Base-by-base conservation (phyloP, 2,329 filamentous ascomycete species). In the Cryphonectria parasitica region DNA sequence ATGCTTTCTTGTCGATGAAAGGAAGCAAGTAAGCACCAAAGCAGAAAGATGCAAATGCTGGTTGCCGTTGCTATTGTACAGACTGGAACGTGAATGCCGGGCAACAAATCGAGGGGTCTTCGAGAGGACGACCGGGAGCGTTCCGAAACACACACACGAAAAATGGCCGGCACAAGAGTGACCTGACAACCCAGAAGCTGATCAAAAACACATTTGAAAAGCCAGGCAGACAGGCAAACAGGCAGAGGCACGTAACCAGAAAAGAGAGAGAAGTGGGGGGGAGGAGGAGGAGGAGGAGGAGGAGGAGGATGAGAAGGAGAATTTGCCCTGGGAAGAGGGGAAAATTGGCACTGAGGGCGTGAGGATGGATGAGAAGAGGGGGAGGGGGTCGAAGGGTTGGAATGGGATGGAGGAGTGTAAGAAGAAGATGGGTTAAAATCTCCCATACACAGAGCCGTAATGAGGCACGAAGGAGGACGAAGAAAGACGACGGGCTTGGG, bases 1-100 rank as follows among this genome's bases (percentile, higher is more conserved):
- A n/a, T n/a, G 22, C 45, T 49, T 68, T 52, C 43, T 43, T 43
- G 22, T 36, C 13, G 54, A 39, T 43, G 25, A n/a, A 19, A 49
- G 45, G 22, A 49, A 49, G 64, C n/a, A 45, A 28, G 39, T 4
- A 25, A n/a, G 58, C 31, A 43, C 13, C n/a, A 54, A 45, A 56
- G 56, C 41, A 66, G 61, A 15, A 66, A 31, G 64, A 22, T 41
- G 67, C 49, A 36, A 41, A 36, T 43, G 22, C 56, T 68, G 22
- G 61, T 31, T 56, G 64, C 64, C n/a, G 64, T 62, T 22, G 68
- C 49, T 62, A 61, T 49, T 60, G 67, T 69, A 68, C 45, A 61
- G 68, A 68, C 71, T 72, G 71, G 71, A 72, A 72, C 68, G 65
- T 34, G 64, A 61, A 39, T 31, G 39, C 34, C 22, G 45, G 54